Percentiles rank a stretch among this genome's conserved stretches.
Evolutionary conservation across 306 rosid species (phyloP).

Genomic region (Prosopis cineraria): DNA sequence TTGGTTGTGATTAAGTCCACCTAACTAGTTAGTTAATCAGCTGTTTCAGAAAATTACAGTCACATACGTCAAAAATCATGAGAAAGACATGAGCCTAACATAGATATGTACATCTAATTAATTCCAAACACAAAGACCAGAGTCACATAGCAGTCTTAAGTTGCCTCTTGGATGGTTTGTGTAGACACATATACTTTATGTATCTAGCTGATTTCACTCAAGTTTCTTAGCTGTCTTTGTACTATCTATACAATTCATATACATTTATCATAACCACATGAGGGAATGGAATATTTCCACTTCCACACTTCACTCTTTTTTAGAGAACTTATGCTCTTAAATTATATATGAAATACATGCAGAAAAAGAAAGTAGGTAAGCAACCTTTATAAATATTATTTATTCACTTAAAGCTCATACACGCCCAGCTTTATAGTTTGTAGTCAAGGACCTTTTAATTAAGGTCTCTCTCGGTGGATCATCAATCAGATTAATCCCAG

Average conservation of each 20-base stretch:
- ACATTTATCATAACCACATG: conserved; percentile 16
- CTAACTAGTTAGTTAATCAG: neutral
- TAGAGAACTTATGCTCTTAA: conserved; percentile 8
- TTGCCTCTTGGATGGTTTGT: neutral
- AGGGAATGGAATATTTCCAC: conserved; percentile 29
- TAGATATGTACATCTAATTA: neutral
- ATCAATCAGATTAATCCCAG: neutral
- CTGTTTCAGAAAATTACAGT: neutral
- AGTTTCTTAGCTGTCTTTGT: conserved; percentile 37
- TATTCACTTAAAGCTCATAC: neutral
- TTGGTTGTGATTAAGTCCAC: neutral
- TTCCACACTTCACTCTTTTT: neutral
- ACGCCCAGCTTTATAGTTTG: conserved; percentile 18
- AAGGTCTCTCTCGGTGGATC: neutral
- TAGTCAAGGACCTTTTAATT: conserved; percentile 15
- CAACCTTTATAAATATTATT: neutral
- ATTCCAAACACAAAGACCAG: neutral
- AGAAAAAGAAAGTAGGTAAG: neutral
- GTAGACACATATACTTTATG: neutral
- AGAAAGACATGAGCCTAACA: neutral
- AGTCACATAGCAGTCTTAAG: neutral
- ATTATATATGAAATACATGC: neutral
- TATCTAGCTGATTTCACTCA: neutral
- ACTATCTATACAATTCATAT: conserved; percentile 1
- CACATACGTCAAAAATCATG: neutral